Percentiles rank a stretch among this genome's conserved stretches.
phyloP scores from a whole-genome alignment of 805 yeast species.

The Komagataella populi region DNA sequence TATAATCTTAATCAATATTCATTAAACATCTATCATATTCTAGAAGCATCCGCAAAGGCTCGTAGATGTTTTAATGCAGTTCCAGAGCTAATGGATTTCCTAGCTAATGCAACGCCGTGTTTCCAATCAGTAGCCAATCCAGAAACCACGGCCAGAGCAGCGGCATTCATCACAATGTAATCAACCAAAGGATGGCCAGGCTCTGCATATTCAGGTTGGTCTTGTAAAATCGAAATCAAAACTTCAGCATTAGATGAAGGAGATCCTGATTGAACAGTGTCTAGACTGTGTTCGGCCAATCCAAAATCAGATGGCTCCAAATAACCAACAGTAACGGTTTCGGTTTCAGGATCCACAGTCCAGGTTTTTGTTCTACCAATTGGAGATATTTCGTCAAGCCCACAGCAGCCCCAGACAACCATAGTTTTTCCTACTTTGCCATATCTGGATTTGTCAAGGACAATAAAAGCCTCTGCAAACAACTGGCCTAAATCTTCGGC shows the following conservation, averaged over 20 bases:
- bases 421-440: conserved; percentile 39
- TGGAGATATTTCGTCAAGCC: conserved; percentile 90
- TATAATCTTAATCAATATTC: neutral
- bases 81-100: conserved; percentile 53
- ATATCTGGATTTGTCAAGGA: conserved; percentile 36
- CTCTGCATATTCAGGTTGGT: conserved; percentile 23
- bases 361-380: conserved; percentile 73
- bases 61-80: conserved; percentile 48
- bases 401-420: conserved; percentile 89
- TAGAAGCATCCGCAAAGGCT: conserved; percentile 26
- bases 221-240: conserved; percentile 28
- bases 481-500: conserved; percentile 65
- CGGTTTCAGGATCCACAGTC: conserved; percentile 38
- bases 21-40: neutral
- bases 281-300: conserved; percentile 55
- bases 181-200: conserved; percentile 58
- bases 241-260: conserved; percentile 71
- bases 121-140: conserved; percentile 61
- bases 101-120: conserved; percentile 66
- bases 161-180: conserved; percentile 82
- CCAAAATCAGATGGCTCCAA: conserved; percentile 73
- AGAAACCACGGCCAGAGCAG: conserved; percentile 71
- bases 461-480: conserved; percentile 69
- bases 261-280: conserved; percentile 67
- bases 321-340: conserved; percentile 26